Conservation (phyloP, 2,329 filamentous ascomycete genomes). For the Aspergillus japonicus region DNA sequence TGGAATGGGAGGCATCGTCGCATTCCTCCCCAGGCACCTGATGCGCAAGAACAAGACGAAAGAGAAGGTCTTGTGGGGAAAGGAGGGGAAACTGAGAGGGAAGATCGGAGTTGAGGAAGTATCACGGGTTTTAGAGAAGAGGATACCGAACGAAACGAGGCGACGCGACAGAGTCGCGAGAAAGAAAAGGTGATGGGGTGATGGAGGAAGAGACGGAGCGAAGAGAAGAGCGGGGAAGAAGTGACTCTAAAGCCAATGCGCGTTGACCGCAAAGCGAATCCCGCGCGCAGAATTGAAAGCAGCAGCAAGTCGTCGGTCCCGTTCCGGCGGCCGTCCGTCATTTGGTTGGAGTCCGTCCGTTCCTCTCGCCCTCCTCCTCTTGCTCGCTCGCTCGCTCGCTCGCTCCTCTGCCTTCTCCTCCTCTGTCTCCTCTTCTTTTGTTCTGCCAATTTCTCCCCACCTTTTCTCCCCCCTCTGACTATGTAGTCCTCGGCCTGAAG, state of each 20-base stretch:
- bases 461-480: slow-evolving; percentile 37
- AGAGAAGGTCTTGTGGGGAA: not conserved
- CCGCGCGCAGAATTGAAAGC: slow-evolving; percentile 4
- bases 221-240: slow-evolving; percentile 10
- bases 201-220: not conserved
- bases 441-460: slow-evolving; percentile 32
- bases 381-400: slow-evolving; percentile 28
- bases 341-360: slow-evolving; percentile 12
- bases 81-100: not conserved
- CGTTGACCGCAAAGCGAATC: slow-evolving; percentile 7
- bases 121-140: not conserved
- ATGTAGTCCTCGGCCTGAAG: slow-evolving; percentile 40
- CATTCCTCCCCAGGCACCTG: not conserved
- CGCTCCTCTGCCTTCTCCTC: slow-evolving; percentile 28
- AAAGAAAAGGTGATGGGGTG: not conserved
- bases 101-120: not conserved
- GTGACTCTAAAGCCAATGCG: slow-evolving; percentile 8
- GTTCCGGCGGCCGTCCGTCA: slow-evolving; percentile 11
- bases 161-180: not conserved
- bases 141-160: not conserved
- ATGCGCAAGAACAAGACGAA: not conserved
- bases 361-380: slow-evolving; percentile 20
- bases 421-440: slow-evolving; percentile 33
- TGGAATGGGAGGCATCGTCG: slow-evolving; percentile 10
- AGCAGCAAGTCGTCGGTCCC: not conserved